Evolutionary conservation across 2,329 filamentous ascomycete genomes (phyloP), one percentile per base, ranked within the genome.

Genomic region (Cercospora zeae-maydis): DNA sequence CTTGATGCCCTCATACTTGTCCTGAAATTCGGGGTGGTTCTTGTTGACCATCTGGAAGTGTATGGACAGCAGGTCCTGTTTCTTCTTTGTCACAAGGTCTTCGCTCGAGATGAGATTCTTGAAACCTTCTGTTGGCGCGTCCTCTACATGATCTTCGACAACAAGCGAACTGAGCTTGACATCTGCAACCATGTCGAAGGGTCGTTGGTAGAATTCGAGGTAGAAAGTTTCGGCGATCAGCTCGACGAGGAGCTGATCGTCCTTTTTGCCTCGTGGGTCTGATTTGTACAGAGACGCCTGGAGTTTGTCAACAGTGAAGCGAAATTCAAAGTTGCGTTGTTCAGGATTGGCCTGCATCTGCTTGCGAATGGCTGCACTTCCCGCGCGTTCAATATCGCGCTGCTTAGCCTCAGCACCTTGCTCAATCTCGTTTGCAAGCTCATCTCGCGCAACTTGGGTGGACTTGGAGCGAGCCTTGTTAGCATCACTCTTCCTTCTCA

Each of bases 41-140:
- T 86, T 88, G 71, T 95, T 97, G 63, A 64, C 92, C 74, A 90
- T 92, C 64, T 92, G 84, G 71, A 96, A 96, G 72, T 93, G 96
- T 70, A 99, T 84, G 57, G 88, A 87, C 69, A 99, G 91, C 11
- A 99, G 84, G 69, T 96, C 86, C 65, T 87, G 92, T 63, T 90
- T 86, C 64, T 91, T 87, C 63, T 90, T 86, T 51, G 88, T 78
- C 61, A 83, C 79, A 42, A 82, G 84, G 27, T 89, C 87, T 72
- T 96, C 93, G 0, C 95, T 97, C 0, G 93, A 96, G n/a, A 99
- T 86, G 56, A 99, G 96, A 27, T 93, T 93, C 77, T 95, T 96
- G 81, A 99, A 99, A 72, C 98, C 93, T 7, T 89, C 88, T 0
- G 91, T 81, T 0, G 92, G 88, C 59, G 93, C 89, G 67, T 95